A percentile compares a stretch with the other conserved stretches of the same genome.
phyloP scores from a whole-genome alignment of 805 yeast genomes.

The Wickerhamomyces hampshirensis region DNA sequence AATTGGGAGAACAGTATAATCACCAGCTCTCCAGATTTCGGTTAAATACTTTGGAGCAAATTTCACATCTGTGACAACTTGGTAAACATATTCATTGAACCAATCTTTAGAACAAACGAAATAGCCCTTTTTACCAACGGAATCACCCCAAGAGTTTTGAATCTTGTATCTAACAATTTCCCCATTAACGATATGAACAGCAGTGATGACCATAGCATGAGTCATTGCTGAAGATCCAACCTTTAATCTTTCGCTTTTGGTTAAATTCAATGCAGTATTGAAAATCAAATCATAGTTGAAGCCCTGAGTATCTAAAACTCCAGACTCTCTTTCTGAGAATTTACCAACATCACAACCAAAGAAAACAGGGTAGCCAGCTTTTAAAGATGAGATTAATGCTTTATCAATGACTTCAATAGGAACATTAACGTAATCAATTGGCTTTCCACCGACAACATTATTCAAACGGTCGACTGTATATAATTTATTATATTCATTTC shows the following conservation, averaged over 20 bases:
- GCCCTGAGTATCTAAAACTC: slow-evolving; percentile 63
- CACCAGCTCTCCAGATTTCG: slow-evolving; percentile 35
- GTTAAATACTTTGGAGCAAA: slow-evolving; percentile 40
- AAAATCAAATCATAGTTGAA: slow-evolving; percentile 61
- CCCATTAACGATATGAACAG: slow-evolving; percentile 67
- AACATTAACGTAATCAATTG: slow-evolving; percentile 65
- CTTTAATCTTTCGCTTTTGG: slow-evolving; percentile 62
- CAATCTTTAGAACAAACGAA: slow-evolving; percentile 65
- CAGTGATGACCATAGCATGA: slow-evolving; percentile 84
- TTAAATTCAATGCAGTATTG: slow-evolving; percentile 45
- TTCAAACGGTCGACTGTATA: slow-evolving; percentile 70
- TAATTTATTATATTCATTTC: slow-evolving; percentile 59
- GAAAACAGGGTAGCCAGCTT: slow-evolving; percentile 71
- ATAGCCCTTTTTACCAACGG: slow-evolving; percentile 59
- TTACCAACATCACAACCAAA: slow-evolving; percentile 86
- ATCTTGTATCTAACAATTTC: slow-evolving; percentile 63
- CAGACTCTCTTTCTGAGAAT: slow-evolving; percentile 50
- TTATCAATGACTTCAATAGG: slow-evolving; percentile 50
- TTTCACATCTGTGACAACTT: slow-evolving; percentile 51
- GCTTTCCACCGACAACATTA: slow-evolving; percentile 63
- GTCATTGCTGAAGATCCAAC: slow-evolving; percentile 75
- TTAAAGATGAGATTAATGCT: slow-evolving; percentile 60
- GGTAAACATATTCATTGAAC: slow-evolving; percentile 68
- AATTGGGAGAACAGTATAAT: slow-evolving; percentile 54
- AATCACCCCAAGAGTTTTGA: slow-evolving; percentile 72